Evolutionary conservation across 2,329 filamentous ascomycete species (phyloP).

Genomic region (Fusarium domesticum): DNA sequence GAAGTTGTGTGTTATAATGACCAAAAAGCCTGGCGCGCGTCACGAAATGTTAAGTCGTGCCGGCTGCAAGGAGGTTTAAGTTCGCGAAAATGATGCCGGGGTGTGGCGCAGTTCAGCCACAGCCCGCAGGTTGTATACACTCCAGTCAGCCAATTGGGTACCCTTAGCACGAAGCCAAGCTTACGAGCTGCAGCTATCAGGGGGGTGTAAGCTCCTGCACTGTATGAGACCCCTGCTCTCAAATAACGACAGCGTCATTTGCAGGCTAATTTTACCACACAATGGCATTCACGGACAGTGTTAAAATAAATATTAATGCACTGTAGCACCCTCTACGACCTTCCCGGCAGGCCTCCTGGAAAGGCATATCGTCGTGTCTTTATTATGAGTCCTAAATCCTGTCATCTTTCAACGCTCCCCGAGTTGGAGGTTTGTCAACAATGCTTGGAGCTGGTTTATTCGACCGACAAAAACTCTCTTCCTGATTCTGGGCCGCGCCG

Average conservation of each 20-base stretch:
- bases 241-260: conserved; percentile 19
- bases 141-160: conserved; percentile 8
- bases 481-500: conserved; percentile 25
- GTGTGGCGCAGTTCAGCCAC: conserved; percentile 29
- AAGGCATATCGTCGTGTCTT: conserved; percentile 16
- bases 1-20: conserved; percentile 12
- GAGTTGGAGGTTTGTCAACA: conserved; percentile 9
- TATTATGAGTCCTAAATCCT: conserved; percentile 10
- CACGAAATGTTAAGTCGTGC: conserved; percentile 22
- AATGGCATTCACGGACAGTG: conserved; percentile 19
- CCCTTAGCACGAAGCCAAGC: conserved; percentile 7
- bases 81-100: conserved; percentile 19
- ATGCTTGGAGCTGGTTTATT: conserved; percentile 19
- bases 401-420: conserved; percentile 11
- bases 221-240: conserved; percentile 23
- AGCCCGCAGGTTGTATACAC: conserved; percentile 14
- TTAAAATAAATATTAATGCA: conserved; percentile 1
- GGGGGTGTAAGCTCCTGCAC: conserved; percentile 18
- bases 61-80: conserved; percentile 11
- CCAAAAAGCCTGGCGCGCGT: conserved; percentile 26
- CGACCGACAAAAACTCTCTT: conserved; percentile 7
- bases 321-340: conserved; percentile 15
- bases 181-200: conserved; percentile 17
- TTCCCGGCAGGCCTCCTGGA: conserved; percentile 23
- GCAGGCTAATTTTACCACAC: background rate